These are phyloP conservation scores for Ajuga chamaepitys DNA, from an alignment of 257 asterid species.

Conservation along the genomic window DNA sequence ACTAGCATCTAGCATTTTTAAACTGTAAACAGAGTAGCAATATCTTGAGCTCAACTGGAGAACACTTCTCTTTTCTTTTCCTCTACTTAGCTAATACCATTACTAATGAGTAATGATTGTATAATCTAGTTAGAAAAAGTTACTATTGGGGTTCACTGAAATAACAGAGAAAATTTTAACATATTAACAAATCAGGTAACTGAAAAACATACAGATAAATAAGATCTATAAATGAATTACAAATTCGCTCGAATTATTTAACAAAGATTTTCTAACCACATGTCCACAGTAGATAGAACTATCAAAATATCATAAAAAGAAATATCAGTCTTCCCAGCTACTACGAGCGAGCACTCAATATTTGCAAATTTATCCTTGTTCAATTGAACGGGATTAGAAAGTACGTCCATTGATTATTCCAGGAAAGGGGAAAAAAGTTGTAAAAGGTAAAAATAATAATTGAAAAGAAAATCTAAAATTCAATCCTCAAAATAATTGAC, in stretches of 20 bases:
- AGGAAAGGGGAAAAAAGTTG: neutral
- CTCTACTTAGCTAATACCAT: too few relatives aligned
- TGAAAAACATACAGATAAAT: neutral
- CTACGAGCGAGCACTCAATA: neutral
- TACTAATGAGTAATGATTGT: neutral
- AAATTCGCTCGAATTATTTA: neutral
- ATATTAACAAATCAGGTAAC: neutral
- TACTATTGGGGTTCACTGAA: neutral
- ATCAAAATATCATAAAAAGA: neutral
- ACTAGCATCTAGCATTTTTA: neutral
- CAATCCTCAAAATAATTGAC: neutral
- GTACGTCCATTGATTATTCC: neutral
- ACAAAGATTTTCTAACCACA: neutral
- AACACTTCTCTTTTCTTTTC: too few relatives aligned
- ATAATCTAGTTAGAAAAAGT: neutral
- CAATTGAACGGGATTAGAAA: too few relatives aligned
- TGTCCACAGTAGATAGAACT: neutral
- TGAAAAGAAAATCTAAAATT: too few relatives aligned
- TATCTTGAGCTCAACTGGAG: neutral
- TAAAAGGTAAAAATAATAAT: conserved; percentile 3
- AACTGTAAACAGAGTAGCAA: neutral
- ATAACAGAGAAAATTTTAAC: neutral
- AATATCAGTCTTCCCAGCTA: neutral
- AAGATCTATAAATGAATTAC: neutral
- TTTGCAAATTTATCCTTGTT: neutral